These are phyloP conservation scores for Bjerkandera adusta DNA, from an alignment of 1,284 basidiomycete genomes.

Conservation along the genomic window DNA sequence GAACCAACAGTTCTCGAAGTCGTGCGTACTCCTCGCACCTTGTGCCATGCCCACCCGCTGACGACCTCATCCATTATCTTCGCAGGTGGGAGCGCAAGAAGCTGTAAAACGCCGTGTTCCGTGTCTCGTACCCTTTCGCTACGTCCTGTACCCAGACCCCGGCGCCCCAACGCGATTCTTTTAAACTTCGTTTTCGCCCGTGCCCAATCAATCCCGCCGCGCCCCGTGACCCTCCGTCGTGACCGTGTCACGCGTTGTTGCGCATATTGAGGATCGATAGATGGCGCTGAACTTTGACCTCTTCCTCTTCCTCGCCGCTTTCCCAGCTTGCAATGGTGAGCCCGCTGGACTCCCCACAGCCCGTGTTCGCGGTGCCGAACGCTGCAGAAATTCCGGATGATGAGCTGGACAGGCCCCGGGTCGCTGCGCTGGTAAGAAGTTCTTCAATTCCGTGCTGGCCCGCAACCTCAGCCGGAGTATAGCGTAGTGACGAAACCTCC, in stretches of 20 bases:
- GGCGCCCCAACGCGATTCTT: not conserved
- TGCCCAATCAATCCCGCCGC: not conserved
- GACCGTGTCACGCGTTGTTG: too few species aligned
- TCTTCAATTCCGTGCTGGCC: not conserved
- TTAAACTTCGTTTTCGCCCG: not conserved
- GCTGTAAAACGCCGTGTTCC: slow-evolving; percentile 51
- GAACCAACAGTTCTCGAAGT: slow-evolving; percentile 71
- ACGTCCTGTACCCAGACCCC: slow-evolving; percentile 4
- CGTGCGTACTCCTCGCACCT: slow-evolving; percentile 35
- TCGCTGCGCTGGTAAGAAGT: slow-evolving; percentile 37
- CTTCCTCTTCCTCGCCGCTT: slow-evolving; percentile 8
- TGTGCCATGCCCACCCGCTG: not conserved
- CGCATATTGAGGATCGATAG: too few species aligned
- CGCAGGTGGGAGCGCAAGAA: slow-evolving; percentile 70
- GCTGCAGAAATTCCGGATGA: slow-evolving; percentile 45
- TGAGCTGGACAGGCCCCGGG: slow-evolving; percentile 47
- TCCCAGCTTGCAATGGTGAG: slow-evolving; percentile 36
- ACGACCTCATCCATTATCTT: slow-evolving; percentile 9
- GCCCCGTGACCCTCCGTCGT: not conserved
- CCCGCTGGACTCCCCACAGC: slow-evolving; percentile 40
- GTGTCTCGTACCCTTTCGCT: too few species aligned
- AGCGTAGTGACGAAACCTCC: slow-evolving; percentile 32
- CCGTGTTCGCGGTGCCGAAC: slow-evolving; percentile 38
- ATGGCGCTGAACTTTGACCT: too few species aligned
- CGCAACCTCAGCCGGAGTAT: not conserved